These are phyloP conservation scores for Neurospora discreta DNA, from an alignment of 495 filamentous ascomycete species.

Conservation along the genomic window DNA sequence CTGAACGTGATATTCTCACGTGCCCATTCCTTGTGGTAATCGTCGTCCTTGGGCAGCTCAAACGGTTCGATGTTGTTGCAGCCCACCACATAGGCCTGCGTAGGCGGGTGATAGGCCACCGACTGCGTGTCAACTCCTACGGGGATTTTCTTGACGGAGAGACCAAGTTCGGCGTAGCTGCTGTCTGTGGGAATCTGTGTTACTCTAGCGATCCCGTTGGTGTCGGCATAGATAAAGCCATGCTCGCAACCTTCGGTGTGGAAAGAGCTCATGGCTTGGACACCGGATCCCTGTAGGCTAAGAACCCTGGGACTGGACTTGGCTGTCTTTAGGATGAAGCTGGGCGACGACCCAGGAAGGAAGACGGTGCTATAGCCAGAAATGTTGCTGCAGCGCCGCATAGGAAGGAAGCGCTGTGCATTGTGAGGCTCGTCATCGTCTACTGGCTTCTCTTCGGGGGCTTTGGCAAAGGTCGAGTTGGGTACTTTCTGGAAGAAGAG, in stretches of 20 bases:
- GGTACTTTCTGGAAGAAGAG: slow-evolving; percentile 69
- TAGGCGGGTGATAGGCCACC: slow-evolving; percentile 63
- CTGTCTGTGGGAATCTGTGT: slow-evolving; percentile 53
- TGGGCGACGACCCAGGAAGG: slow-evolving; percentile 63
- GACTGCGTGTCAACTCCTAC: slow-evolving; percentile 61
- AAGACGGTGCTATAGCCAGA: slow-evolving; percentile 70
- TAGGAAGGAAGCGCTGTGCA: slow-evolving; percentile 28
- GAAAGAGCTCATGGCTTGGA: slow-evolving; percentile 58
- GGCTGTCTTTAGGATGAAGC: slow-evolving; percentile 69
- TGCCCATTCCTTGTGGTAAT: slow-evolving; percentile 69
- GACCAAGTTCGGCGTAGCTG: slow-evolving; percentile 56
- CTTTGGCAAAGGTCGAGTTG: slow-evolving; percentile 48
- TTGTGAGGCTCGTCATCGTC: slow-evolving; percentile 25
- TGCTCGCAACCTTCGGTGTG: slow-evolving; percentile 61
- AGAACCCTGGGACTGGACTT: slow-evolving; percentile 63
- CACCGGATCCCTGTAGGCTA: slow-evolving; percentile 50
- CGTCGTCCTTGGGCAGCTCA: slow-evolving; percentile 73
- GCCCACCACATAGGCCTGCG: slow-evolving; percentile 64
- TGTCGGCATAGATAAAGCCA: slow-evolving; percentile 73
- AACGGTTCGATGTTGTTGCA: slow-evolving; percentile 58
- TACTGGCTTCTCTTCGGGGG: slow-evolving; percentile 28
- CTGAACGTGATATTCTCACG: slow-evolving; percentile 52
- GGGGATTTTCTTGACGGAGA: slow-evolving; percentile 56
- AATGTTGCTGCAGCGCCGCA: slow-evolving; percentile 55
- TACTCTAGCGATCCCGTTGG: slow-evolving; percentile 50